Percentiles rank a stretch among this genome's conserved stretches.
Evolutionary conservation across 2,329 filamentous ascomycete species (phyloP).

Genomic region (Colletotrichum trifolii): DNA sequence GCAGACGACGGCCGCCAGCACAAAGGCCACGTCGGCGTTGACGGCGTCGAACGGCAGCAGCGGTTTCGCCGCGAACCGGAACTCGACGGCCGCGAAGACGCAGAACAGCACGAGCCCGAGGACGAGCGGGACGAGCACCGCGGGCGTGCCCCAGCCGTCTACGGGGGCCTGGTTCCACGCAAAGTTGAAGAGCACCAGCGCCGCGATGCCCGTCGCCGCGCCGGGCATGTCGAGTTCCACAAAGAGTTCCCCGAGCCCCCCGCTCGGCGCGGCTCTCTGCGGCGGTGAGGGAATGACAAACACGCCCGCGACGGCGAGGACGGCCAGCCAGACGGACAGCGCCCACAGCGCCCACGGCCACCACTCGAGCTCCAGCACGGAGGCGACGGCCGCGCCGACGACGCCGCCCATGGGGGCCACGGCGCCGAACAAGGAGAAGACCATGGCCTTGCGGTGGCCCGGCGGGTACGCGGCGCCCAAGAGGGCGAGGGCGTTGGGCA

Average conservation of each 20-base stretch:
- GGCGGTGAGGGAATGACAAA: constrained; percentile 50
- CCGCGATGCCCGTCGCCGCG: constrained; percentile 59
- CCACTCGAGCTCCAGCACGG: constrained; percentile 52
- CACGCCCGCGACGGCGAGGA: constrained; percentile 45
- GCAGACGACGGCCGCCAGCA: constrained; percentile 63
- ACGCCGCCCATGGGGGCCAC: constrained; percentile 60
- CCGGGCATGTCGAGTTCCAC: constrained; percentile 53
- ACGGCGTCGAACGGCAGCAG: constrained; percentile 67
- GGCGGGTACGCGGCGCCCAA: constrained; percentile 67
- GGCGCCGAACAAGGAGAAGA: constrained; percentile 63
- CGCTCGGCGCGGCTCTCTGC: constrained; percentile 23
- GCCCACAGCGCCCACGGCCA: constrained; percentile 63
- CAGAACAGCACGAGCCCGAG: constrained; percentile 65
- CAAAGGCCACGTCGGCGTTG: constrained; percentile 62
- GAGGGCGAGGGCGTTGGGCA: constrained; percentile 74
- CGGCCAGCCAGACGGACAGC: constrained; percentile 48
- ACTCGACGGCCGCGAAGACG: constrained; percentile 68
- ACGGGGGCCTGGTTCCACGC: constrained; percentile 74
- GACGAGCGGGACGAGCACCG: constrained; percentile 67
- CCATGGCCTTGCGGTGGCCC: constrained; percentile 68
- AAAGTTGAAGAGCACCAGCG: constrained; percentile 72
- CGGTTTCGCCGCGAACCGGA: constrained; percentile 57
- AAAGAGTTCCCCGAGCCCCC: constrained; percentile 37
- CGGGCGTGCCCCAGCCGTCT: constrained; percentile 67
- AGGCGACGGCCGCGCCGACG: constrained; percentile 52